These are phyloP conservation scores for Verticillium zaregamsianum DNA, from an alignment of 2,329 filamentous ascomycete species.

Conservation along the genomic window DNA sequence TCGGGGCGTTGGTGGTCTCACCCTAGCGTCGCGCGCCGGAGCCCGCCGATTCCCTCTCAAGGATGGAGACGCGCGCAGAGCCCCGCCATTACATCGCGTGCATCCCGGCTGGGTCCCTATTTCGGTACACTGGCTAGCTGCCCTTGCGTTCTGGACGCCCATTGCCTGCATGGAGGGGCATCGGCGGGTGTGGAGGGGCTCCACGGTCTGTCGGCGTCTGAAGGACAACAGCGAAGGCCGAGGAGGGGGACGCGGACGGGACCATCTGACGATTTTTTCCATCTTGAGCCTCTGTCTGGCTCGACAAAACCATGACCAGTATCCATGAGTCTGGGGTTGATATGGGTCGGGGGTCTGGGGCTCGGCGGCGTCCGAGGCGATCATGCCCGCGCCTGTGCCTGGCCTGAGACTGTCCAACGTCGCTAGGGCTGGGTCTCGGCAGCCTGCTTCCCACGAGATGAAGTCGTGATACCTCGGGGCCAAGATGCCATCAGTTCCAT, in stretches of 20 bases:
- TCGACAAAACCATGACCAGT: not conserved
- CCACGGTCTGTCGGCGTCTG: not conserved
- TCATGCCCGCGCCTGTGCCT: not conserved
- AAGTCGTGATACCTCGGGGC: not conserved
- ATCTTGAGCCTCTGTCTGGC: not conserved
- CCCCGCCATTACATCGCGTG: not conserved
- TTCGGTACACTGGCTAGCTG: not conserved
- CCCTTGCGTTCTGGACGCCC: not conserved
- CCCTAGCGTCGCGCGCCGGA: slow-evolving; percentile 11
- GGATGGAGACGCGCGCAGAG: not conserved
- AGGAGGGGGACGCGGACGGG: not conserved
- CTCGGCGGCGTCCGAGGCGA: not conserved
- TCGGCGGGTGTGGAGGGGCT: not conserved
- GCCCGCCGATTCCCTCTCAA: slow-evolving; percentile 17
- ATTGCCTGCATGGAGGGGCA: not conserved
- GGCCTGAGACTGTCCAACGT: not conserved
- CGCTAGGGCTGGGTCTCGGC: not conserved
- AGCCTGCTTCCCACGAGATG: not conserved
- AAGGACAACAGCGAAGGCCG: not conserved
- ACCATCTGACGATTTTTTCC: not conserved
- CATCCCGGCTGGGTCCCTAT: not conserved
- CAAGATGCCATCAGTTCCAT: not conserved
- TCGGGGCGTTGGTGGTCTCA: slow-evolving; percentile 3
- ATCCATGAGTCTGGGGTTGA: not conserved
- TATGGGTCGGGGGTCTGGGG: not conserved